Base-by-base conservation (phyloP, 1,284 basidiomycete genomes). In the Sphagnurus paluster region DNA sequence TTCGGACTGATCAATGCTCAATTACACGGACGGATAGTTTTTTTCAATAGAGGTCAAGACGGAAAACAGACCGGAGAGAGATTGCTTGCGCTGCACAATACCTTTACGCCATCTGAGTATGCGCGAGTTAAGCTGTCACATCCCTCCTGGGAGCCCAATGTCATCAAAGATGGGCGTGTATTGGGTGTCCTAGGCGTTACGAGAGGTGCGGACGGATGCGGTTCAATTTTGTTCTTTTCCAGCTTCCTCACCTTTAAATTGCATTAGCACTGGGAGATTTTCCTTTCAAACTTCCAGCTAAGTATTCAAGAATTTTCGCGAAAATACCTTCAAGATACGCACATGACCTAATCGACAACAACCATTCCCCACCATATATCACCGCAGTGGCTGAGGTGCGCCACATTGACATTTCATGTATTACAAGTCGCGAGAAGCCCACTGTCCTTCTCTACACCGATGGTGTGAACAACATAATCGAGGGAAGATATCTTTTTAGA, bases 241-340 rank as follows among this genome's bases (percentile, higher is more conserved):
- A 21, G 11, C 10, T 6, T 5, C 19, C 39, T 20, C 16, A 11
- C 33, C 3, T 10, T 13, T 10, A 9, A 6, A 7, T n/a, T 9
- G 2, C 33, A 23, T 23, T 29, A 54, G 52, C 52, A 9, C 23
- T 54, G 9, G 52, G 52, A 17, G 52, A 53, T 29, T 53, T 48
- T 28, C 45, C 37, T 10, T 54, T 41, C 34, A 54, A 54, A 20
- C 24, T 51, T 11, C 49, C 33, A 21, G 33, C 52, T 1, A 25
- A 20, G 7, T 54, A 45, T 16, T 42, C 46, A n/a, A 38, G 43
- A 17, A 19, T 48, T 8, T 46, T 54, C 25, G 40, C 41, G 2
- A 50, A 51, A 33, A 13, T 49, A 17, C 41, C 28, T 13, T 50
- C 49, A 13, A 14, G n/a, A 30, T 36, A 33, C 19, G 38, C 37